Evolutionary conservation across 2,329 filamentous ascomycete genomes (phyloP), one percentile per base, ranked within the genome.

Genomic region (Exutisphaerella laricina): DNA sequence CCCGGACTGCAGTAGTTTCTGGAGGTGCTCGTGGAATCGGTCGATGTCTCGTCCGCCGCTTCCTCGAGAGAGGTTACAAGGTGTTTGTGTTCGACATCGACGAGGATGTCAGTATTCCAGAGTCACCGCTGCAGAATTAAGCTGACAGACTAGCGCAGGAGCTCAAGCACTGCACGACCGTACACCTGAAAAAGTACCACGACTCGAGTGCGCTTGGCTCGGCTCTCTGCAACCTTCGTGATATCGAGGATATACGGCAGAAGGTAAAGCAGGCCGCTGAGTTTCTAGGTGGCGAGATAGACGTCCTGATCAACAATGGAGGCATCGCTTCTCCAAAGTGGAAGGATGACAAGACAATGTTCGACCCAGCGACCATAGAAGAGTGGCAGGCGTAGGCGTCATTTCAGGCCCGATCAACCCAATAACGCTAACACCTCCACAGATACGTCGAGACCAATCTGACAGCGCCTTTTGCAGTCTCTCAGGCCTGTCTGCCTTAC

Each of bases 261-360:
- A 61, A 58, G 25, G 60, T 60, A 5, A 41, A 54, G 18, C 41
- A 56, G 21, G 66, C 63, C 2, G 56, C 55, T 3, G 48, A 49
- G 2, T 64, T 67, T 33, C 58, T 69, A 9, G 50, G 45, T 4
- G 56, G 56, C 30, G 33, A 36, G 7, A 50, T 55, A 7, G 61
- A 68, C 48, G 66, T 67, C 12, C 56, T 68, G 4, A 58, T 68
- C 47, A 68, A 69, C 54, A 68, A 68, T 43, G 66, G 64, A 9
- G 66, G 41, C 51, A 67, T 58, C 56, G 63, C 41, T 37, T 51
- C 31, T 46, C 61, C 55, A 35, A 59, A 39, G 44, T 66, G 57
- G 58, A 56, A 49, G n/a, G 50, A 59, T 35, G 61, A 56, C 7
- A 46, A 51, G 35, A 53, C 52, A 6, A 62, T 66, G 49, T 55